Evolutionary conservation across 108 stramenopile genomes (phyloP).

Genomic region (Cyclotella choctawhatcheeana): DNA sequence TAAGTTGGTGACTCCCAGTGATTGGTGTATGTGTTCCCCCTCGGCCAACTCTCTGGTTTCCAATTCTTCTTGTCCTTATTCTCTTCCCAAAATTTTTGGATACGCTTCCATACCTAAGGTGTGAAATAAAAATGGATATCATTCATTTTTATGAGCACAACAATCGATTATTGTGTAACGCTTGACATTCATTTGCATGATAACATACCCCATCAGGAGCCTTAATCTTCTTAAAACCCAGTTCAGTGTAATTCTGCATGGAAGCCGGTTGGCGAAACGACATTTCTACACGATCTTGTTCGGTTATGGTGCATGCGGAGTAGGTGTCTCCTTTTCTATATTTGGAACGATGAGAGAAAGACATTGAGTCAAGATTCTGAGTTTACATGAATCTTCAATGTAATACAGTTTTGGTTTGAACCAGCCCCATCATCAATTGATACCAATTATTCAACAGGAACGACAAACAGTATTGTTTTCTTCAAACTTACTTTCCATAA

Average conservation of each 20-base stretch:
- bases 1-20: conserved; percentile 62
- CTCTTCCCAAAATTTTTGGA: conserved; percentile 74
- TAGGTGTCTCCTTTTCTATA: conserved; percentile 5
- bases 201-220: conserved; percentile 59
- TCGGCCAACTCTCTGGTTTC: conserved; percentile 59
- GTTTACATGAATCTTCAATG: background rate
- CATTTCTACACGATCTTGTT: conserved; percentile 84
- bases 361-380: background rate
- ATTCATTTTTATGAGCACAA: no score
- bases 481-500: conserved; percentile 46
- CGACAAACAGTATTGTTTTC: no score
- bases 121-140: no score
- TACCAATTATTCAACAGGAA: no score
- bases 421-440: no score
- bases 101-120: conserved; percentile 61
- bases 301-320: conserved; percentile 54
- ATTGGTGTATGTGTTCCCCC: conserved; percentile 85
- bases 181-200: no score
- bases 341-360: background rate
- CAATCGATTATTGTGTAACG: no score
- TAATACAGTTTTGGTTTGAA: background rate
- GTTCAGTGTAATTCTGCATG: conserved; percentile 78
- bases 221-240: conserved; percentile 70
- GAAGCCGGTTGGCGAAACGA: conserved; percentile 70
- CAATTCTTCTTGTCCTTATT: conserved; percentile 58